Evolutionary conservation across 2,329 filamentous ascomycete species (phyloP).

Genomic region (Tolypocladium sp.): DNA sequence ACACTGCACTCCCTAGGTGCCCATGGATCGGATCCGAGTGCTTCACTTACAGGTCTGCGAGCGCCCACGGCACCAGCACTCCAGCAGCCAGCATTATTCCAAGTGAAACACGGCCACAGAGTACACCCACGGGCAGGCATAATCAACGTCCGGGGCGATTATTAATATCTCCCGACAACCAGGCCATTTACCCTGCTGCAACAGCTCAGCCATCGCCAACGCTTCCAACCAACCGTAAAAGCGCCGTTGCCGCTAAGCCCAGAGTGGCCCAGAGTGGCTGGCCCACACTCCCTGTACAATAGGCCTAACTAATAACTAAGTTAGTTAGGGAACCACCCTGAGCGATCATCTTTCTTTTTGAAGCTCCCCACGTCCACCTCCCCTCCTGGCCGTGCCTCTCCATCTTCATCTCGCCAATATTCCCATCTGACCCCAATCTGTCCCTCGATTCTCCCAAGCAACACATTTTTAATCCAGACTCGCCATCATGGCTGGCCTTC

Average conservation of each 20-base stretch:
- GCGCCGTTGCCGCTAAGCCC: neutral
- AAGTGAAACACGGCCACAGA: too few relatives aligned
- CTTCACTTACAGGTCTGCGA: too few relatives aligned
- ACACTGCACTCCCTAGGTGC: too few relatives aligned
- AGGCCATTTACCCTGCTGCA: neutral
- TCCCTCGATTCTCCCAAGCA: neutral
- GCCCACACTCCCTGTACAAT: neutral
- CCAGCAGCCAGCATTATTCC: too few relatives aligned
- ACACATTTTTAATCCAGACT: neutral
- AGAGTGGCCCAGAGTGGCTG: too few relatives aligned
- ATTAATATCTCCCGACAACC: neutral
- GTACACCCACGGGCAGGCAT: too few relatives aligned
- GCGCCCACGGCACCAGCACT: too few relatives aligned
- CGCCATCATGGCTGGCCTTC: slow-evolving; percentile 62
- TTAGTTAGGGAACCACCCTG: neutral
- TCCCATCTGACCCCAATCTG: neutral
- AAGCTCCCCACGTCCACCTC: neutral
- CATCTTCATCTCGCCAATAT: neutral
- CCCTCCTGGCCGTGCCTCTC: neutral
- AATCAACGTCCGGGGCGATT: too few relatives aligned
- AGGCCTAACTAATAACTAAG: too few relatives aligned
- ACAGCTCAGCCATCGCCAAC: neutral
- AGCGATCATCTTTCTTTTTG: slow-evolving; percentile 1
- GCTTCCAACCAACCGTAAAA: neutral
- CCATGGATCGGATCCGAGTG: too few relatives aligned